These are phyloP conservation scores for Colletotrichum melonis DNA, from an alignment of 2,329 filamentous ascomycete species.

Conservation along the genomic window DNA sequence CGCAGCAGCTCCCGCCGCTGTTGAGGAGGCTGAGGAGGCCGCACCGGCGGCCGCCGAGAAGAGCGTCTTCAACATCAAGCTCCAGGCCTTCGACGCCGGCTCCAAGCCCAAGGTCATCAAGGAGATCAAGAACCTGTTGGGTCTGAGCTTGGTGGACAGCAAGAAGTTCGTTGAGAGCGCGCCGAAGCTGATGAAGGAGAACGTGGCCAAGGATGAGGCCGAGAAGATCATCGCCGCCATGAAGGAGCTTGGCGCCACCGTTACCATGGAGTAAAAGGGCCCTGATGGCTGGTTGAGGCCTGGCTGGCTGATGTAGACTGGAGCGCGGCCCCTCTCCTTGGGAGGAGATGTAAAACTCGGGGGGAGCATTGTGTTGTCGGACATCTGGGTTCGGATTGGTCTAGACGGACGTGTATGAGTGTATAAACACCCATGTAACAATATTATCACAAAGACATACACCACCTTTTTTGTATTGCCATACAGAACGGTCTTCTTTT, in stretches of 20 bases:
- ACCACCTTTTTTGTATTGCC: constrained; percentile 22
- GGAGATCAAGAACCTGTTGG: constrained; percentile 97
- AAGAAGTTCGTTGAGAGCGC: constrained; percentile 99
- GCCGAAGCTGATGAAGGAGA: constrained; percentile 99
- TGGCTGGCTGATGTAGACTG: constrained; percentile 8
- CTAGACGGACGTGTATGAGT: constrained; percentile 38
- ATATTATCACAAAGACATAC: constrained; percentile 39
- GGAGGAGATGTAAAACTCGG: constrained; percentile 13
- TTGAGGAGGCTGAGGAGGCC: constrained; percentile 86
- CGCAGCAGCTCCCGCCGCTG: constrained; percentile 64
- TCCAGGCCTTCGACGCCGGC: constrained; percentile 86
- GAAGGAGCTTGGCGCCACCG: constrained; percentile 92
- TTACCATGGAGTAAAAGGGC: constrained; percentile 82
- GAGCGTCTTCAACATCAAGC: constrained; percentile 96
- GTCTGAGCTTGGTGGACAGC: constrained; percentile 95
- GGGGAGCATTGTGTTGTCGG: constrained; percentile 26
- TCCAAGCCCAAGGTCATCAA: constrained; percentile 99
- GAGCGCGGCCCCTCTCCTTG: constrained; percentile 7
- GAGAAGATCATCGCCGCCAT: constrained; percentile 98
- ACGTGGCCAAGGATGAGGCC: constrained; percentile 97
- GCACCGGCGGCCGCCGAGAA: constrained; percentile 93
- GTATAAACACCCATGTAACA: constrained; percentile 49
- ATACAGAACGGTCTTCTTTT: not conserved
- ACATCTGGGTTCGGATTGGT: constrained; percentile 32
- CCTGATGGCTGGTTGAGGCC: not conserved